Evolutionary conservation across 2,329 filamentous ascomycete genomes (phyloP).

Genomic region (Aspergillus flavus): DNA sequence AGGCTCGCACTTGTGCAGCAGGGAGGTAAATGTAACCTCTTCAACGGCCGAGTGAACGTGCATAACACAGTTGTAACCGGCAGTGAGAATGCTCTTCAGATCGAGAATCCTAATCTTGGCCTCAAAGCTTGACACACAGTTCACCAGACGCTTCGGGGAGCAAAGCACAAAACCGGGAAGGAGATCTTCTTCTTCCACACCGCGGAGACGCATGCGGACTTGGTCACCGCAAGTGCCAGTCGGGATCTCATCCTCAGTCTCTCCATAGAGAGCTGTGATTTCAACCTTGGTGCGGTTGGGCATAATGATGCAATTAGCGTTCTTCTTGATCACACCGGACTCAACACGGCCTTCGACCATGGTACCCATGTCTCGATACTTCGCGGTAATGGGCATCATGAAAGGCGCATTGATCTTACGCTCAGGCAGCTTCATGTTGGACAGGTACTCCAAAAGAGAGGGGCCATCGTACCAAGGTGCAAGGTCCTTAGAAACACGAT

Average conservation of each 20-base stretch:
- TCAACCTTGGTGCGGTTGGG: conserved; percentile 83
- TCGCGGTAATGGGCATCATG: conserved; percentile 97
- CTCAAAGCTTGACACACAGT: conserved; percentile 87
- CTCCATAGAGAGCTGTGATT: conserved; percentile 84
- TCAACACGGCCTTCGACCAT: conserved; percentile 98
- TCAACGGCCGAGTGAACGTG: conserved; percentile 98
- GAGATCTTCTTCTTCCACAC: conserved; percentile 97
- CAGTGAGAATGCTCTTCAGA: conserved; percentile 88
- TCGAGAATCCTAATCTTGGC: conserved; percentile 96
- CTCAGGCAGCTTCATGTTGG: conserved; percentile 87
- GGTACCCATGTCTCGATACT: conserved; percentile 96
- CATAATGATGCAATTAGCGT: conserved; percentile 87
- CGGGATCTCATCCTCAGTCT: conserved; percentile 88
- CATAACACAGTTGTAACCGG: conserved; percentile 96
- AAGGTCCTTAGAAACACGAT: conserved; percentile 74
- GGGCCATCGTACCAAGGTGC: conserved; percentile 86
- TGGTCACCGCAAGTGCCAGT: conserved; percentile 91
- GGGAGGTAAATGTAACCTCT: conserved; percentile 86
- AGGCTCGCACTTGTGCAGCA: conserved; percentile 94
- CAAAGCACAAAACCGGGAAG: conserved; percentile 94
- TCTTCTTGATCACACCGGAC: conserved; percentile 90
- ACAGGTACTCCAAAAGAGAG: conserved; percentile 92
- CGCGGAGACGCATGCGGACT: conserved; percentile 86
- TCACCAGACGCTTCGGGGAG: conserved; percentile 88
- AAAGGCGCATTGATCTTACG: conserved; percentile 97